A percentile compares a stretch with the other conserved stretches of the same genome.
These are phyloP conservation scores for Nymphaea thermarum DNA, from an alignment of 164 flowering plant genomes.

Conservation along the genomic window DNA sequence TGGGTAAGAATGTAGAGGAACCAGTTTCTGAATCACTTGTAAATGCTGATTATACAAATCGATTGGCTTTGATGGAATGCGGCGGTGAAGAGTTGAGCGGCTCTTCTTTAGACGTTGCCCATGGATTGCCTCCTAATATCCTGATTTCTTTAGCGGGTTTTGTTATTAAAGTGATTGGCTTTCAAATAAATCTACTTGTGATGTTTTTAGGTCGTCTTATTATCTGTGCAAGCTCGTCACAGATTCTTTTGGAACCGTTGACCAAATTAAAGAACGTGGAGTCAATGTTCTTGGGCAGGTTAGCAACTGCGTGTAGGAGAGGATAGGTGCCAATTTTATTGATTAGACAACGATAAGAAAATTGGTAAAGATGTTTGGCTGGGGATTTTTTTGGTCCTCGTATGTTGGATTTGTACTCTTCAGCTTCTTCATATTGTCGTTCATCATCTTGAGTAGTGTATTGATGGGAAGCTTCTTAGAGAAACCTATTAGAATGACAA, in stretches of 20 bases:
- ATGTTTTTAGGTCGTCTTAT: constrained; percentile 27
- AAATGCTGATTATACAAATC: constrained; percentile 13
- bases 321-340: constrained; percentile 14
- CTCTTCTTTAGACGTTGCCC: constrained; percentile 7
- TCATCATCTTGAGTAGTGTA: too few relatives aligned
- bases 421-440: constrained; percentile 34
- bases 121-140: constrained; percentile 16
- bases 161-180: constrained; percentile 41
- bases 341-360: constrained; percentile 21
- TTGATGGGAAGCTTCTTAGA: constrained; percentile 44
- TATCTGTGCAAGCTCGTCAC: constrained; percentile 19
- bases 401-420: constrained; percentile 43
- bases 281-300: constrained; percentile 10
- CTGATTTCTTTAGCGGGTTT: constrained; percentile 34
- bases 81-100: constrained; percentile 9
- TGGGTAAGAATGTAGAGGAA: not conserved
- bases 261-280: constrained; percentile 13
- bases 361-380: constrained; percentile 22
- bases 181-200: constrained; percentile 35
- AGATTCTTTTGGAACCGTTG: constrained; percentile 31
- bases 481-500: constrained; percentile 48
- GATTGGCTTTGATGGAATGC: not conserved
- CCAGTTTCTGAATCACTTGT: constrained; percentile 11
- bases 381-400: constrained; percentile 64
- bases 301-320: constrained; percentile 10